A percentile compares a stretch with the other conserved stretches of the same genome.
Conservation (phyloP, 2,329 filamentous ascomycete genomes). For the Colletotrichum tamarilloi region DNA sequence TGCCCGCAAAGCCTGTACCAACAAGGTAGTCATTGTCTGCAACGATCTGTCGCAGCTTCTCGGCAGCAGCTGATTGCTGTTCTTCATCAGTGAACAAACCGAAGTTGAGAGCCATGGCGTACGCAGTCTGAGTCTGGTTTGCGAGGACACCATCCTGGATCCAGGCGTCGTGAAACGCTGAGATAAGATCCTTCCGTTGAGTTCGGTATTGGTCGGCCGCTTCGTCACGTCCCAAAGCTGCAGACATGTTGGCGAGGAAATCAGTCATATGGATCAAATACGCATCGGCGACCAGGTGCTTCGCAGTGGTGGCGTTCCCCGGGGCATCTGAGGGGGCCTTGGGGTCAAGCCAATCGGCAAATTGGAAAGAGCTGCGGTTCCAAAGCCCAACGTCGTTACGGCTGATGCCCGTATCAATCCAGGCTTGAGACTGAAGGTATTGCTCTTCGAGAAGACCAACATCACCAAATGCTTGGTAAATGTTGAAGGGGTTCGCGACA, state of each 20-base stretch:
- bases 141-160: slow-evolving; percentile 44
- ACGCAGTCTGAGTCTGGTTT: slow-evolving; percentile 54
- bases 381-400: slow-evolving; percentile 51
- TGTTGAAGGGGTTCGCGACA: slow-evolving; percentile 53
- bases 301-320: slow-evolving; percentile 51
- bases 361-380: slow-evolving; percentile 50
- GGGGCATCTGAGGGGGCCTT: slow-evolving; percentile 53
- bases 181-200: slow-evolving; percentile 38
- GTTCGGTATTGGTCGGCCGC: slow-evolving; percentile 40
- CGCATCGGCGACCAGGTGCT: slow-evolving; percentile 56
- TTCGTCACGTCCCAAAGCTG: slow-evolving; percentile 43
- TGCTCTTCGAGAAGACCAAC: slow-evolving; percentile 48
- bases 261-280: slow-evolving; percentile 57
- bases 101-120: slow-evolving; percentile 51
- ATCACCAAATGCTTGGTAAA: slow-evolving; percentile 53
- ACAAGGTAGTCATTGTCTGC: slow-evolving; percentile 47
- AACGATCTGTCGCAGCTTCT: slow-evolving; percentile 46
- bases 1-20: slow-evolving; percentile 57
- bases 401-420: slow-evolving; percentile 50
- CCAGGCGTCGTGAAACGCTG: slow-evolving; percentile 46
- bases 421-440: slow-evolving; percentile 51
- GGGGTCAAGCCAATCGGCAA: slow-evolving; percentile 62
- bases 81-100: slow-evolving; percentile 43
- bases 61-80: slow-evolving; percentile 39
- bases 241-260: slow-evolving; percentile 48